Conservation (phyloP, 768 basidiomycete species). For the Paxillus rubicundulus region DNA sequence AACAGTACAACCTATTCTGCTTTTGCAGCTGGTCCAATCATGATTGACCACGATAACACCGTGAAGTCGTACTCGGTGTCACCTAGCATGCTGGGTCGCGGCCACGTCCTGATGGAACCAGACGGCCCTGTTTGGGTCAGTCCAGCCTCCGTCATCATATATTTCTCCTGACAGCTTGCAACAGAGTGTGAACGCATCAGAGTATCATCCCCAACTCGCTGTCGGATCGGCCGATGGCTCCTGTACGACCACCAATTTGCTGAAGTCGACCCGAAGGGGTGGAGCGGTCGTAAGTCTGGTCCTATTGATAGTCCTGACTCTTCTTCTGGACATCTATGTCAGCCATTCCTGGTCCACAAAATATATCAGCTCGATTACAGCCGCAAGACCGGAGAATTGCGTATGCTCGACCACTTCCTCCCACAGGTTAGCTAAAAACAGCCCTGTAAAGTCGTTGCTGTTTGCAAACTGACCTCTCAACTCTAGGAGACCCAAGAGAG, state of each 20-base stretch:
- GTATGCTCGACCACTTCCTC: constrained; percentile 86
- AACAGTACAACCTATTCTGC: constrained; percentile 65
- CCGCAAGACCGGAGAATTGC: constrained; percentile 65
- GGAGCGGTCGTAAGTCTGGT: constrained; percentile 60
- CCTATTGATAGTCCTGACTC: neutral
- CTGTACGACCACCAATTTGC: constrained; percentile 68
- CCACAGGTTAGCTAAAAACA: constrained; percentile 52
- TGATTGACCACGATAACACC: constrained; percentile 80
- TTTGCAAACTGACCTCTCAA: neutral
- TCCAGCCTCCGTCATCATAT: neutral
- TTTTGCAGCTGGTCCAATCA: constrained; percentile 66
- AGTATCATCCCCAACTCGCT: constrained; percentile 85
- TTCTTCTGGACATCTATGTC: neutral
- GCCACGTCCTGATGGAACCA: constrained; percentile 70
- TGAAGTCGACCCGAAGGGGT: constrained; percentile 66
- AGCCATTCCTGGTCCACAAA: constrained; percentile 78
- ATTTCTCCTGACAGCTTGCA: neutral
- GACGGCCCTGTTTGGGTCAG: constrained; percentile 82
- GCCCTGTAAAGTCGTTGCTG: neutral
- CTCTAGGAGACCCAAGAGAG: constrained; percentile 47
- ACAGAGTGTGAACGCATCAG: constrained; percentile 72
- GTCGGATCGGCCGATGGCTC: constrained; percentile 83
- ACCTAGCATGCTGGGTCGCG: constrained; percentile 70
- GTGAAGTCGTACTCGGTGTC: constrained; percentile 74
- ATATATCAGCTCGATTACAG: constrained; percentile 89